Base-by-base conservation (phyloP, 2,329 filamentous ascomycete genomes). In the Didymella exigua region DNA sequence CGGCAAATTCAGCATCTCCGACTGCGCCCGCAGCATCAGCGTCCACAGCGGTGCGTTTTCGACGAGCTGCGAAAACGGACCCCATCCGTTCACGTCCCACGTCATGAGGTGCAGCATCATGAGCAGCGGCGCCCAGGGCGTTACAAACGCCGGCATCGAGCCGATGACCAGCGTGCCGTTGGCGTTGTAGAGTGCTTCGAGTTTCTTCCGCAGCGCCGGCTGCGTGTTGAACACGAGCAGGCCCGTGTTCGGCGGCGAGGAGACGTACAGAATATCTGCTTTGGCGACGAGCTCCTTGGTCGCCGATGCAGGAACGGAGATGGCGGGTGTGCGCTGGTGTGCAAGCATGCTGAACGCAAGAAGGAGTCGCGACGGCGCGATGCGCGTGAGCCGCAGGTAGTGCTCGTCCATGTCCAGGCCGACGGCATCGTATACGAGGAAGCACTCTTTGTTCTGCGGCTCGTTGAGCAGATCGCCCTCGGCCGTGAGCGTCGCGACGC, bases 381-480 rank as follows among this genome's bases (percentile, higher is more conserved):
- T 60, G 13, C 50, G 40, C 33, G 59, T 48, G 8, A 38, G 50
- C 8, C 26, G 33, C 1, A 58, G 49, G 23, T 65, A 67, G 43
- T 67, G 57, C 1, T 57, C 46, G 29, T 62, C 55, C 0, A 66
- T 65, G 19, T 62, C 60, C 5, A 58, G 18, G 8, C 59, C 63
- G 16, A 65, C 37, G 6, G 58, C 63, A 40, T 61, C 61, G 38
- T 63, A 65, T 1, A 59, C 16, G 5, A 66, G 54, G 30, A 67
- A 67, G 14, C 40, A 26, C 0, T 31, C 16, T 4, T 50, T 44
- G 5, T 53, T 30, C 3, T 30, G 42, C 0, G 56, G 18, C 11
- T 64, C 54, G n/a, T 51, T 53, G 14, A 65, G 51, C n/a, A 65
- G 18, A 8, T 58, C 37, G 2, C 60, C 64, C 14, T 66, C 53